Evolutionary conservation across 176 grass and related monocot genomes (phyloP), one percentile per base, ranked within the genome.

Genomic region (Elaeis guineensis): DNA sequence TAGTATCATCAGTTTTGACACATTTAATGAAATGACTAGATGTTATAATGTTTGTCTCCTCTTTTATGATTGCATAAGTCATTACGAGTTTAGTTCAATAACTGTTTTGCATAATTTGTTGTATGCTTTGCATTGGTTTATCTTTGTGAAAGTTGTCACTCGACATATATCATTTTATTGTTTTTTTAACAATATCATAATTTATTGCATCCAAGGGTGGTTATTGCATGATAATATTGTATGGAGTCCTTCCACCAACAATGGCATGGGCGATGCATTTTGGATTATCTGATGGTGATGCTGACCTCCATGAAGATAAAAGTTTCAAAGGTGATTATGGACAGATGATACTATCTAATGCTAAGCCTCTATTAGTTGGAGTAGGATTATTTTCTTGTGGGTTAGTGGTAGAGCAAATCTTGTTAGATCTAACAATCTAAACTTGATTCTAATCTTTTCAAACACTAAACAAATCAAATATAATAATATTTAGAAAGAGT

Each of bases 191-290:
- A 39, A 39, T 39, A 39, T 12, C 35, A 39, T 39, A 2, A 39
- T 39, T 39, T 48, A 28, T 19, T 65, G 52, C 71, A 25, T 64
- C 75, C 55, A 69, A 89, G 85, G 82, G 85, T 4, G 82, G 85
- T 21, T 89, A 95, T 69, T 90, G 90, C 79, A 89, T 89, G 90
- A 89, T 81, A 69, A 83, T 95, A 65, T 70, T 89, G 50, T 95
- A 86, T 23, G 90, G 90, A 16, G 56, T 65, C 65, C 79, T 95
- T 68, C 82, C 90, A 52, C 90, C 90, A 19, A 12, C 85, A 77
- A 95, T 89, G 85, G 85, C 90, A 28, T 95, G 90, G 90, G 15
- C 62, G 25, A 75, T 85, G 18, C 16, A 55, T 68, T 86, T 72
- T 44, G 75, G 21, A 17, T 70, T 65, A 25, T 28, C 73, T 0